Evolutionary conservation across 441 rosid species (phyloP), one percentile per base, ranked within the genome.

Genomic region (Biscutella laevigata): DNA sequence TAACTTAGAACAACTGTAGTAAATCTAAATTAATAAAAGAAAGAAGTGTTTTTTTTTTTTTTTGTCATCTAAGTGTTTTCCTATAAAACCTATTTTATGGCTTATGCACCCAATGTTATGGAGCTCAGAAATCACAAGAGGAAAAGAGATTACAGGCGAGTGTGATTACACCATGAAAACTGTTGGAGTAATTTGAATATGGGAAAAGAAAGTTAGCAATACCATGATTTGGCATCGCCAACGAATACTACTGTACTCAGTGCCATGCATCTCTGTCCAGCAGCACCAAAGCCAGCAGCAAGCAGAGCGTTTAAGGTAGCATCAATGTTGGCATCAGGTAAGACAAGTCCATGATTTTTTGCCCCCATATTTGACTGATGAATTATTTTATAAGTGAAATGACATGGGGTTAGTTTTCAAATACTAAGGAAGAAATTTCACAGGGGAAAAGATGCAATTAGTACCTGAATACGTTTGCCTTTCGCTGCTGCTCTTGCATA

Each of bases 221-320:
- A 89, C 95, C 94, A 86, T 66, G 87, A 56, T 45, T 79, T 72
- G 32, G 95, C 59, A 45, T 66, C 71, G 47, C 95, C 95, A 25
- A 90, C 95, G 46, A 90, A 90, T 41, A 90, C 92, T 48, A 86
- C 79, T 1, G 88, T 84, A 74, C 97, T 90, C 12, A 90, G 81
- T 12, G 97, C 97, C 97, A 90, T 90, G 75, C 97, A 90, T 67
- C 97, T 83, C 61, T 86, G 97, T 59, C 97, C 97, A 45, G 97
- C 97, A 40, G 97, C 97, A 61, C 97, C 97, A 80, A 89, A 89
- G 19, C 95, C 97, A 62, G 97, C 97, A 62, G 95, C 95, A 65
- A 72, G 78, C 57, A 90, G 64, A 10, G 97, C 94, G 66, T 81
- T 90, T 41, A 90, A 58, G 41, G 97, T 70, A 52, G 89, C 83